Evolutionary conservation across 2,329 filamentous ascomycete genomes (phyloP).

Genomic region (Claviceps pazoutovae): DNA sequence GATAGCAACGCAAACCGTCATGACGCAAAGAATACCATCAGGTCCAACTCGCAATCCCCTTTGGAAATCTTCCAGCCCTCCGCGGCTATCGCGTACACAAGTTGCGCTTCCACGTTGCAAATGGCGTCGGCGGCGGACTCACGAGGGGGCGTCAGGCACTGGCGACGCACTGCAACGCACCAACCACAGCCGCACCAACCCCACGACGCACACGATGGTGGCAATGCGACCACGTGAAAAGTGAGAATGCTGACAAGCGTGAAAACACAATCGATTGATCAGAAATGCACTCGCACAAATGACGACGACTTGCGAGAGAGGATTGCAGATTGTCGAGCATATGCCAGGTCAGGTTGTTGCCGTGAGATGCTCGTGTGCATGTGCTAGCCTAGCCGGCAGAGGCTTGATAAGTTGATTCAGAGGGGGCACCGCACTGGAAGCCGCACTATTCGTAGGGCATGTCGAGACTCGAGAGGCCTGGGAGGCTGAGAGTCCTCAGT

Average conservation of each 20-base stretch:
- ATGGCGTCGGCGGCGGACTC: constrained; percentile 9
- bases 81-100: not conserved
- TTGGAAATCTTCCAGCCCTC: too few relatives aligned
- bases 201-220: constrained; percentile 2
- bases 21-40: not conserved
- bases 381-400: not conserved
- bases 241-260: not conserved
- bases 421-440: too few relatives aligned
- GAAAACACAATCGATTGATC: not conserved
- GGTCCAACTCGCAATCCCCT: not conserved
- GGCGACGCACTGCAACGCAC: constrained; percentile 1
- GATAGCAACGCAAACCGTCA: not conserved
- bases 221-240: constrained; percentile 1
- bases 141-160: constrained; percentile 7
- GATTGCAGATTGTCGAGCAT: not conserved
- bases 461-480: too few relatives aligned
- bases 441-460: too few relatives aligned
- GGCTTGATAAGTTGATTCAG: too few relatives aligned
- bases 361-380: too few relatives aligned
- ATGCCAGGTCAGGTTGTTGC: too few relatives aligned
- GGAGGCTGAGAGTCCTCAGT: too few relatives aligned
- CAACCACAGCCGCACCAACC: not conserved
- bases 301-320: not conserved
- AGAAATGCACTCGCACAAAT: not conserved
- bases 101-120: constrained; percentile 1